Evolutionary conservation across 163 green algal genomes (phyloP), one percentile per base, ranked within the genome.

Genomic region (Prototheca wickerhamii): DNA sequence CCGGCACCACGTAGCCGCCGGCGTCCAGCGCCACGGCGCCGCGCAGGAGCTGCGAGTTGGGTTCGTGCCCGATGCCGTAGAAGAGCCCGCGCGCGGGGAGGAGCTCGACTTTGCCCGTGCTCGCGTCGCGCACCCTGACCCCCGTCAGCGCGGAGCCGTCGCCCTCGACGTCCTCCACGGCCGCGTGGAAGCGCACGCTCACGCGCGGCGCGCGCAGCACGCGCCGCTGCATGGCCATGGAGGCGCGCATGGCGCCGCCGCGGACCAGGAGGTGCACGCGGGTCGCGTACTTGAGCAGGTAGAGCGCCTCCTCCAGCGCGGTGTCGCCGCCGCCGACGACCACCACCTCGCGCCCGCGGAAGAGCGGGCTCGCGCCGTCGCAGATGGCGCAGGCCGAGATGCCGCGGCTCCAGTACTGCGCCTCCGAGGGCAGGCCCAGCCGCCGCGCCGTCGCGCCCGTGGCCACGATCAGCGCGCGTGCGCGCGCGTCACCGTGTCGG

Each of bases 311-410:
- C 75, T 99, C 93, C 4, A 80, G 81, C 12, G 93, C 93, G 15
- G 91, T 96, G 81, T 99, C 93, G 1, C 93, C 80, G 50, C 93
- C 93, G 34, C 93, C 93, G 33, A 96, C 93, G 12, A 99, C 93
- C 51, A 93, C 93, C 59, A 99, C 76, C 61, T 94, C 81, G 44
- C 87, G 74, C 30, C 81, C 77, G 72, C 91, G 92, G 76, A 98
- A 98, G 44, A 92, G 79, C 4, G 83, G 86, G 57, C 70, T 88
- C 12, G 93, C 88, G 52, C 89, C 93, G 72, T 99, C 93, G 75
- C 93, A 99, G 78, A 99, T 98, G 35, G 93, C 93, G 66, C 93
- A 99, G 8, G 93, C 93, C 31, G 72, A 89, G 72, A 99, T 99
- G 63, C 92, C 91, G 42, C 82, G 82, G 65, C 72, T 86, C 93